Base-by-base conservation (phyloP, 139 green algal species). In the Nannochloris sp. region DNA sequence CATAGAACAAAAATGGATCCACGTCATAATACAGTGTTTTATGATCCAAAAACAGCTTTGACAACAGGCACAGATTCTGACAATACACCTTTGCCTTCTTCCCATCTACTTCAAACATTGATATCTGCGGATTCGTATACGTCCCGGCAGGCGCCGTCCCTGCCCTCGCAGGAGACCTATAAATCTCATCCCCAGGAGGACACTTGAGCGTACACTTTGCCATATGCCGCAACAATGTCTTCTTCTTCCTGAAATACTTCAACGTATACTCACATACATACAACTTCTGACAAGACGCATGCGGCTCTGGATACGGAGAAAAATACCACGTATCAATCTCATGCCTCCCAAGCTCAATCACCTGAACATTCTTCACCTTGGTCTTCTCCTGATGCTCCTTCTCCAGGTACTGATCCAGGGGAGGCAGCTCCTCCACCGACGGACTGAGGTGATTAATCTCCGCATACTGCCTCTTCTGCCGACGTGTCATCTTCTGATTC, bases 1-100 rank as follows among this genome's bases (percentile, higher is more conserved):
- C 79, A 79, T 99, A 99, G 82, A 99, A 99, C 6, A 99, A 85
- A 78, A 99, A 99, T 49, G 95, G 87, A 79, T 98, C 93, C 12
- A 98, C 93, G 63, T 99, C 94, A 74, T 98, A 99, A 82, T 98
- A 99, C 3, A 97, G 85, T 46, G 93, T 99, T 81, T 99, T 99
- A 85, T 99, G 94, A 80, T 99, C 94, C 69, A 99, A 79, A 80
- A 99, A 99, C 58, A 99, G 87, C 84, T 99, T 99, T 67, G 92
- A 87, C 61, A 99, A 81, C 66, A 94, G 94, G 82, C 92, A 98
- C 77, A 99, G 80, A 73, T 93, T 95, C 80, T 99, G 92, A 70
- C 82, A 86, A 75, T 82, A 84, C 31, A 82, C 76, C 76, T 90
- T 90, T 65, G 79, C 75, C 60, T 85, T 84, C 31, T 81, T 84